A percentile compares a stretch with the other conserved stretches of the same genome.
Conservation (phyloP, 345 rosid species). For the Syzygium grande region DNA sequence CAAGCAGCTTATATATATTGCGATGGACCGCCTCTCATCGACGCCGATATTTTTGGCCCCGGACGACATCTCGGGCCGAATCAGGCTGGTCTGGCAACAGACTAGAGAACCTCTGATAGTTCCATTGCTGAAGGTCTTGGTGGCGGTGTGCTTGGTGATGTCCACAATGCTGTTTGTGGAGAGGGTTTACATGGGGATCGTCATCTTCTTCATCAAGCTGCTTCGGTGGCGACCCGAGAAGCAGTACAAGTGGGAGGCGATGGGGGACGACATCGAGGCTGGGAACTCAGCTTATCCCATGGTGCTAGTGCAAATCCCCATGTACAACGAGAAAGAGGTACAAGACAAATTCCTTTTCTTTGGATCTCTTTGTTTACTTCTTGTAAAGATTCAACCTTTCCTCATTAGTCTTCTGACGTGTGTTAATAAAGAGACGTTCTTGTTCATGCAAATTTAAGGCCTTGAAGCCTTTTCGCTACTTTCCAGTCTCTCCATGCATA, state of each 20-base stretch:
- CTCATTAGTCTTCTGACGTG: background rate
- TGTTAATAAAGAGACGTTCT: background rate
- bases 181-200: constrained; percentile 51
- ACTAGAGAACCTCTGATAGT: constrained; percentile 46
- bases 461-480: background rate
- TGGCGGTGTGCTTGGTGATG: constrained; percentile 44
- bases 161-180: constrained; percentile 51
- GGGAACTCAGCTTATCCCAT: constrained; percentile 47
- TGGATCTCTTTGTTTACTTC: background rate
- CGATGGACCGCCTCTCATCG: background rate
- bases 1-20: background rate
- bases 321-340: constrained; percentile 72
- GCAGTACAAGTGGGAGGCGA: constrained; percentile 46
- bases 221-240: constrained; percentile 39
- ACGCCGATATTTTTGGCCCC: background rate
- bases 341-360: rapidly evolving
- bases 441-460: background rate
- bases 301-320: constrained; percentile 65
- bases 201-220: constrained; percentile 31
- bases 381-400: background rate
- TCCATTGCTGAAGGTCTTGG: constrained; percentile 33
- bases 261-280: constrained; percentile 50
- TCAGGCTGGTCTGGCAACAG: constrained; percentile 44
- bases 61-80: background rate
- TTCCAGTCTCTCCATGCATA: background rate